phyloP scores from a whole-genome alignment of 2,329 filamentous ascomycete species.

The Pseudogymnoascus sp. region DNA sequence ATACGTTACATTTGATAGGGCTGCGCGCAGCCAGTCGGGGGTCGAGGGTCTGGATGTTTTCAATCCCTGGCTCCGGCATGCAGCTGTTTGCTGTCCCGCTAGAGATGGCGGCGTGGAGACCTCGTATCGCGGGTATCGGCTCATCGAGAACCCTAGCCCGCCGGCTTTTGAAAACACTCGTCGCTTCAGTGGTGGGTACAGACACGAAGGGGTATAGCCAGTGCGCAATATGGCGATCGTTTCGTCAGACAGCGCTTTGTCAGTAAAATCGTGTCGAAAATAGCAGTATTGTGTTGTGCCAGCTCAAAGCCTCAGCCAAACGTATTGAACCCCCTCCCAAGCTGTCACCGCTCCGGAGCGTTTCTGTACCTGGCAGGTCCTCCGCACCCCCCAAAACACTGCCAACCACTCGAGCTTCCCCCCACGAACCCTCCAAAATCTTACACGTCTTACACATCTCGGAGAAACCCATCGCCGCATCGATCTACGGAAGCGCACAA shows the following conservation, averaged over 20 bases:
- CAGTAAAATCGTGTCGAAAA: neutral
- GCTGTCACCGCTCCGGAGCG: neutral
- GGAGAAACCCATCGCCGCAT: neutral
- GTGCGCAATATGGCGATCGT: neutral
- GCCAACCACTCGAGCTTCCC: neutral
- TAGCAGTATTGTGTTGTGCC: neutral
- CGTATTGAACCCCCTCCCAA: neutral
- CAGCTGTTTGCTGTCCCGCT: neutral
- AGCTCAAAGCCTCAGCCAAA: neutral
- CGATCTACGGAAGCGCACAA: neutral
- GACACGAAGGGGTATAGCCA: neutral
- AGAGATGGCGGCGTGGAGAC: neutral
- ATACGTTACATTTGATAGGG: neutral
- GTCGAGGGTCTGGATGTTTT: neutral
- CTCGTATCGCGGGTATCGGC: neutral
- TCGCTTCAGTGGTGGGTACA: neutral
- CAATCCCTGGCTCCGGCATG: neutral
- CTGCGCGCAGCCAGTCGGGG: neutral
- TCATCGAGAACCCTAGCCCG: neutral
- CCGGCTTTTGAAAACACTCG: neutral
- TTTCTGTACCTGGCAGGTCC: neutral
- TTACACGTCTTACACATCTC: neutral
- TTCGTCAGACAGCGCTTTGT: neutral
- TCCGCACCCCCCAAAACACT: neutral
- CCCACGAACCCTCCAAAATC: neutral